Percentiles rank a stretch among this genome's conserved stretches.
phyloP scores from a whole-genome alignment of 371 early-diverging fungal species.

The Mucor piriformis region DNA sequence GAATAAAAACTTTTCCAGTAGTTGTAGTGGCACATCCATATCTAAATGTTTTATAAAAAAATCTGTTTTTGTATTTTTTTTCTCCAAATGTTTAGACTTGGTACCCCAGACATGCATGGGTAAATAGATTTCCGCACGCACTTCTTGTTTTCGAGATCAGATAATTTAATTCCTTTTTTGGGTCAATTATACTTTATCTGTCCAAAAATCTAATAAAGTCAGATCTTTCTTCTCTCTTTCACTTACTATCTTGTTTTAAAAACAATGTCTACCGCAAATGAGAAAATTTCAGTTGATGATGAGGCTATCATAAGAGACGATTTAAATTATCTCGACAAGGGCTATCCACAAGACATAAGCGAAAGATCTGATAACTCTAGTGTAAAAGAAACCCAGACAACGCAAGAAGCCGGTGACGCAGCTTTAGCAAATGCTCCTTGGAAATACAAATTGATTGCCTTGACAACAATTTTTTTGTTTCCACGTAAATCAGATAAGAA shows the following conservation, averaged over 20 bases:
- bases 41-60: no score
- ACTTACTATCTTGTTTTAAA: neutral
- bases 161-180: neutral
- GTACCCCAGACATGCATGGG: no score
- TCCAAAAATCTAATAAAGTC: no score
- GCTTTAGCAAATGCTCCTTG: slow-evolving; percentile 44
- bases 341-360: no score
- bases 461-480: slow-evolving; percentile 40
- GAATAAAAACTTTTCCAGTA: no score
- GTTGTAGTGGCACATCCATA: no score
- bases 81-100: no score
- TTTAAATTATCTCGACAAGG: neutral
- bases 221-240: neutral
- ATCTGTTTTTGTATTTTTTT: no score
- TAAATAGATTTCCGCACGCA: no score
- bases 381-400: neutral
- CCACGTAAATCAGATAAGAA: slow-evolving; percentile 28
- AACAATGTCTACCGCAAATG: neutral
- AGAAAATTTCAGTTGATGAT: neutral
- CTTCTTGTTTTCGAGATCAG: neutral
- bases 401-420: slow-evolving; percentile 33
- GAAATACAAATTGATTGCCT: slow-evolving; percentile 42
- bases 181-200: neutral
- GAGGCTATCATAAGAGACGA: neutral
- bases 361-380: neutral